Evolutionary conservation across 2,329 filamentous ascomycete genomes (phyloP).

Genomic region (Talaromyces marneffei): DNA sequence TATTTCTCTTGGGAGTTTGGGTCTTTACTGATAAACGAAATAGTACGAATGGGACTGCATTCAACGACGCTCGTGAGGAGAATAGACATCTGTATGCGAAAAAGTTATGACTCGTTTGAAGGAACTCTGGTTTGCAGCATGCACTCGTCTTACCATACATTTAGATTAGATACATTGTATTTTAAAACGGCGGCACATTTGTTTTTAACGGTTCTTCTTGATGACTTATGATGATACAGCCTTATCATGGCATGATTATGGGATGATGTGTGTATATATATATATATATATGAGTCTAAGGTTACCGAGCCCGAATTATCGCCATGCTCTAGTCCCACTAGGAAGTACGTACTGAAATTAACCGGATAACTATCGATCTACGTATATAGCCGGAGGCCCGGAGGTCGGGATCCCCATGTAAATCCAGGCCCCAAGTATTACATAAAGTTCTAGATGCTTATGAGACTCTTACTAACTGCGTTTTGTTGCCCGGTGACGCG

Average conservation of each 20-base stretch:
- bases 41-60: constrained; percentile 56
- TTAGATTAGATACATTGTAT: background rate
- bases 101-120: background rate
- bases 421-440: background rate
- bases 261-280: background rate
- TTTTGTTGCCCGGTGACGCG: background rate
- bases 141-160: background rate
- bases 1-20: background rate
- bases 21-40: background rate
- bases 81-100: background rate
- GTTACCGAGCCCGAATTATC: too few relatives aligned
- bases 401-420: background rate
- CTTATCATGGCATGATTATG: background rate
- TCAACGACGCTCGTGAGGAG: constrained; percentile 37
- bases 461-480: constrained; percentile 1
- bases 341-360: background rate
- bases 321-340: too few relatives aligned
- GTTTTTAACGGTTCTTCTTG: background rate
- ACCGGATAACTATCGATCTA: background rate
- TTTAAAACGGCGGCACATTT: background rate
- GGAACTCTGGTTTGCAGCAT: background rate
- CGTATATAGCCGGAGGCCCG: background rate
- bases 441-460: constrained; percentile 4
- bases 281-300: background rate
- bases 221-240: background rate